Evolutionary conservation across 352 stramenopile species (phyloP).

Genomic region (Phytopythium delawarense): DNA sequence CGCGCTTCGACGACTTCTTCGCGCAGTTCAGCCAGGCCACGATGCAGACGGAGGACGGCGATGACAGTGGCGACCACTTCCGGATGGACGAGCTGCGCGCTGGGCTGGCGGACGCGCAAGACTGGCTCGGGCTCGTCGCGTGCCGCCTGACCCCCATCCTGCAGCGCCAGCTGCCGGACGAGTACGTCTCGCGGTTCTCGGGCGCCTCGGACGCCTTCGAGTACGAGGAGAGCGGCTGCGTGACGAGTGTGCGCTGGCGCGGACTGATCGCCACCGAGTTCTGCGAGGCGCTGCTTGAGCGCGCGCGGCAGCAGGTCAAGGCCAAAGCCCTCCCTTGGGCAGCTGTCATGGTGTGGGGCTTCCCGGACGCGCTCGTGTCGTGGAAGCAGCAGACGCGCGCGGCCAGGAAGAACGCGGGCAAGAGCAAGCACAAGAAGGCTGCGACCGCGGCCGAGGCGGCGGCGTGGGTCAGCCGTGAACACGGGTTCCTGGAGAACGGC

Average conservation of each 20-base stretch:
- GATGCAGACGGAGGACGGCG: constrained; percentile 1
- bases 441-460: constrained; percentile 12
- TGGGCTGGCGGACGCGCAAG: constrained; percentile 51
- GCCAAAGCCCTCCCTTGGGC: constrained; percentile 52
- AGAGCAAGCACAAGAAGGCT: constrained; percentile 15
- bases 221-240: constrained; percentile 24
- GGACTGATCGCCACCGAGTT: constrained; percentile 63
- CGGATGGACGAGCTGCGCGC: constrained; percentile 19
- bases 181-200: constrained; percentile 79
- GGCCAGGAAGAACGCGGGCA: constrained; percentile 7
- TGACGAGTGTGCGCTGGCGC: constrained; percentile 68
- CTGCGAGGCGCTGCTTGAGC: constrained; percentile 46
- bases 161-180: constrained; percentile 42
- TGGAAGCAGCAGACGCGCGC: constrained; percentile 44
- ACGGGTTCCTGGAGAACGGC: constrained; percentile 72
- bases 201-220: constrained; percentile 34
- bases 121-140: constrained; percentile 74
- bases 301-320: constrained; percentile 41
- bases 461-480: constrained; percentile 35
- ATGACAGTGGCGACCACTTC: background rate
- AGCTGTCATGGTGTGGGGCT: constrained; percentile 76
- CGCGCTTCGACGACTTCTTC: constrained; percentile 47
- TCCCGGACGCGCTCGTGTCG: constrained; percentile 65
- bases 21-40: constrained; percentile 7
- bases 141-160: constrained; percentile 57